Evolutionary conservation across 2,329 filamentous ascomycete species (phyloP), one percentile per base, ranked within the genome.

Genomic region (Endothia cerciana): DNA sequence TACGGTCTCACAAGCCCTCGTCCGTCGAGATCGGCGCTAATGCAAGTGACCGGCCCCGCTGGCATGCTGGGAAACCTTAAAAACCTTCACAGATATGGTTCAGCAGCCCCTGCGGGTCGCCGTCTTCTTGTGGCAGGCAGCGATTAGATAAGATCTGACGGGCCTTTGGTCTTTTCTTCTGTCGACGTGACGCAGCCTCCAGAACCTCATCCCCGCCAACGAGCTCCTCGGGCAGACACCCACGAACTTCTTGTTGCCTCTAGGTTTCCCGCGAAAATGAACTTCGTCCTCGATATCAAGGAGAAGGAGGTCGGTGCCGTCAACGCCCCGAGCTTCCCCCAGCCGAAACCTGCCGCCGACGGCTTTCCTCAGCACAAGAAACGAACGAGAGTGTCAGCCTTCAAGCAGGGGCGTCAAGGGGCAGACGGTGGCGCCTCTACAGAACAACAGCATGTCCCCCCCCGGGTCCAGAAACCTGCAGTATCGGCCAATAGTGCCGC

Each of bases 321-420:
- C 28, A 89, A 87, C 69, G 83, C 91, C 4, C 89, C 90, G 10
- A 82, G 83, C 47, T 86, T 88, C 11, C 89, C 90, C 17, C 83
- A 84, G 57, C 79, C 86, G 49, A 86, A 86, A 61, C 78, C 80
- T 11, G 80, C 82, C 25, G 77, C 82, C 4, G 88, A 86, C 15
- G 95, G 95, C 1, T 98, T 98, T 71, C 95, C 95, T n/a, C 87
- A 89, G 66, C 94, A 93, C 76, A 95, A 91, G 77, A 93, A 91
- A 75, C 88, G 94, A 70, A 84, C 82, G 64, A 85, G 86, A 65
- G 78, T 86, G 8, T 97, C 93, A 1, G 86, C 90, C 1, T 97
- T 97, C 81, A 97, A 93, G 75, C 89, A 92, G 73, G 86, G 88
- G 73, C 83, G 86, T 68, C 78, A 81, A 60, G 69, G 69, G 7